Percentiles rank a stretch among this genome's conserved stretches.
phyloP scores from a whole-genome alignment of 495 filamentous ascomycete species.

The Penicillium cinerascens region DNA sequence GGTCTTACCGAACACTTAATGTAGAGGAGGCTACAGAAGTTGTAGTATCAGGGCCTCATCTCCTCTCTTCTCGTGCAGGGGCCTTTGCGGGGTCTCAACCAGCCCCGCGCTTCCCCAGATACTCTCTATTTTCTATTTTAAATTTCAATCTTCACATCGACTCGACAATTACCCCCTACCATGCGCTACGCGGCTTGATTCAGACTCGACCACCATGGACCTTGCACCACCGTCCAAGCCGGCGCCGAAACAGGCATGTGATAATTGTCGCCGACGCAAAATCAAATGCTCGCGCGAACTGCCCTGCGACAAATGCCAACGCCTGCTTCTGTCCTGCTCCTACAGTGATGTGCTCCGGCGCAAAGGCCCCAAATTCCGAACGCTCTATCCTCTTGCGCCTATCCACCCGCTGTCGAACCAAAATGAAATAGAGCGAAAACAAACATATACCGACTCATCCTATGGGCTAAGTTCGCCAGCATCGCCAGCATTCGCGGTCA shows the following conservation, averaged over 20 bases:
- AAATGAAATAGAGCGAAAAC: conserved; percentile 13
- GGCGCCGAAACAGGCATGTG: conserved; percentile 41
- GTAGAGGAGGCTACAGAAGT: background rate
- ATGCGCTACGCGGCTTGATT: conserved; percentile 3
- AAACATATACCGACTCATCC: conserved; percentile 16
- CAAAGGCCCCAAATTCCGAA: conserved; percentile 46
- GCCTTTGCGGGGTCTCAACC: conserved; percentile 18
- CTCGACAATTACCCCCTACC: background rate
- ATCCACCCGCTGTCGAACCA: conserved; percentile 35
- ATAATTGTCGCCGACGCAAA: conserved; percentile 45
- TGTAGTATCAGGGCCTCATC: conserved; percentile 3
- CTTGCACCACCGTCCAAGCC: conserved; percentile 23
- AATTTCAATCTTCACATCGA: background rate
- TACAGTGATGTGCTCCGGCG: conserved; percentile 44
- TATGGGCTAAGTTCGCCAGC: conserved; percentile 29
- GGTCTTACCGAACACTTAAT: conserved; percentile 1
- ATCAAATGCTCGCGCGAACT: conserved; percentile 44
- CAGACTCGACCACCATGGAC: conserved; percentile 15
- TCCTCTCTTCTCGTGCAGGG: conserved; percentile 13
- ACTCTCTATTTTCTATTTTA: conserved; percentile 1
- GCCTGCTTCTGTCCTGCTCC: conserved; percentile 43
- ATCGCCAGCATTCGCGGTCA: conserved; percentile 26
- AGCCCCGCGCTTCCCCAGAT: conserved; percentile 26
- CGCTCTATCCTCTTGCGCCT: conserved; percentile 42
- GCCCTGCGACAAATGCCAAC: conserved; percentile 45